Conservation (phyloP, 148 eudicot genomes). For the Cornus controversa region DNA sequence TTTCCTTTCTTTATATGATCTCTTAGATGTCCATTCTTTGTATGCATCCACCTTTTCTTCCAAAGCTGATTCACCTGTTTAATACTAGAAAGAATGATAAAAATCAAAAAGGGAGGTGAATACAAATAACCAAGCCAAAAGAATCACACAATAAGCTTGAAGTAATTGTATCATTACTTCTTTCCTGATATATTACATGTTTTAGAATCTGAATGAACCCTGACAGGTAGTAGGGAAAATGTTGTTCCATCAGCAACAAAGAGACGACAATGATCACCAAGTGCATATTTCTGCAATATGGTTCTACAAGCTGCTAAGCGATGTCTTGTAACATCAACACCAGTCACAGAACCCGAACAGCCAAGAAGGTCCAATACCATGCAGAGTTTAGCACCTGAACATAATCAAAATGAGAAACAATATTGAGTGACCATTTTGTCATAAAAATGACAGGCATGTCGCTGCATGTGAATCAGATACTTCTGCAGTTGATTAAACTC, state of each 20-base stretch:
- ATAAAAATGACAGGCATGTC: not conserved
- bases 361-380: slow-evolving; percentile 88
- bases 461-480: not conserved
- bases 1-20: slow-evolving; percentile 89
- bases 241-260: slow-evolving; percentile 94
- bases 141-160: not conserved
- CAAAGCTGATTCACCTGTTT: slow-evolving; percentile 44
- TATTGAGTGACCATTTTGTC: not conserved
- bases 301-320: slow-evolving; percentile 96
- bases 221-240: slow-evolving; percentile 61
- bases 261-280: slow-evolving; percentile 83
- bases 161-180: not conserved
- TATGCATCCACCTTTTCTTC: slow-evolving; percentile 42
- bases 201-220: slow-evolving; percentile 28
- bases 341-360: slow-evolving; percentile 88
- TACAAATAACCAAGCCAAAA: slow-evolving; percentile 1
- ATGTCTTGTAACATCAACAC: slow-evolving; percentile 89
- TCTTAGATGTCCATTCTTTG: slow-evolving; percentile 86
- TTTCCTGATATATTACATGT: slow-evolving; percentile 32
- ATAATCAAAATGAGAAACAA: slow-evolving; percentile 4
- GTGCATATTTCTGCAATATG: slow-evolving; percentile 72
- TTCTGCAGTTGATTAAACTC: not conserved
- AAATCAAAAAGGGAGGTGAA: slow-evolving; percentile 13
- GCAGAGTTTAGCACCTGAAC: slow-evolving; percentile 95
- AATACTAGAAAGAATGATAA: slow-evolving; percentile 21